These are phyloP conservation scores for Dendrobium huoshanense DNA, from an alignment of 106 monocot species.

Conservation along the genomic window DNA sequence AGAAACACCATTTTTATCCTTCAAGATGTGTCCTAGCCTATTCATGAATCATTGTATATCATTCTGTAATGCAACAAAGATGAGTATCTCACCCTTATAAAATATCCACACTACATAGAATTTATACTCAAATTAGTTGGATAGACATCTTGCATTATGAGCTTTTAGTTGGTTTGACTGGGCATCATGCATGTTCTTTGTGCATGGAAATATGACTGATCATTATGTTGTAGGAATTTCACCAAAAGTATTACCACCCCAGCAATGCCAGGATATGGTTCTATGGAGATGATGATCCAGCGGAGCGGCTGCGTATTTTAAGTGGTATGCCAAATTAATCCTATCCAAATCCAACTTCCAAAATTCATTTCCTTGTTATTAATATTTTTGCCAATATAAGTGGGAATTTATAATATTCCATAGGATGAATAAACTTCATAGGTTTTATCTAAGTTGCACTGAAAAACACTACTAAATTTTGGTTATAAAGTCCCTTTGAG, in stretches of 20 bases:
- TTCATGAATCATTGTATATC: background rate
- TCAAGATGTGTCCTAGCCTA: background rate
- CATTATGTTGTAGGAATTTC: constrained; percentile 64
- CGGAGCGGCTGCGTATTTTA: constrained; percentile 71
- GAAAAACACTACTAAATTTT: background rate
- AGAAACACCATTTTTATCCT: background rate
- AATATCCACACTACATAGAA: background rate
- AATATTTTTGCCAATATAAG: background rate
- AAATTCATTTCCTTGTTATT: background rate
- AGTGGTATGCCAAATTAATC: constrained; percentile 47
- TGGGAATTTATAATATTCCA: background rate
- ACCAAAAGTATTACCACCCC: constrained; percentile 83
- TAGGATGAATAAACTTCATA: constrained; percentile 3
- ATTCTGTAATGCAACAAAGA: background rate
- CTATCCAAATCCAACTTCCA: background rate
- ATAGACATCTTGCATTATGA: background rate
- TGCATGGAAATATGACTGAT: background rate
- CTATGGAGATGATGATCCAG: constrained; percentile 94
- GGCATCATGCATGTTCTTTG: background rate
- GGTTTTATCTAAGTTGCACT: constrained; percentile 1
- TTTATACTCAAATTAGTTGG: background rate
- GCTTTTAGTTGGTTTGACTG: background rate
- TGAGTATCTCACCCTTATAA: background rate
- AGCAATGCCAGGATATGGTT: constrained; percentile 99
- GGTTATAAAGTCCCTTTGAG: background rate